Evolutionary conservation across 768 basidiomycete species (phyloP).

Genomic region (Mycena chlorophos): DNA sequence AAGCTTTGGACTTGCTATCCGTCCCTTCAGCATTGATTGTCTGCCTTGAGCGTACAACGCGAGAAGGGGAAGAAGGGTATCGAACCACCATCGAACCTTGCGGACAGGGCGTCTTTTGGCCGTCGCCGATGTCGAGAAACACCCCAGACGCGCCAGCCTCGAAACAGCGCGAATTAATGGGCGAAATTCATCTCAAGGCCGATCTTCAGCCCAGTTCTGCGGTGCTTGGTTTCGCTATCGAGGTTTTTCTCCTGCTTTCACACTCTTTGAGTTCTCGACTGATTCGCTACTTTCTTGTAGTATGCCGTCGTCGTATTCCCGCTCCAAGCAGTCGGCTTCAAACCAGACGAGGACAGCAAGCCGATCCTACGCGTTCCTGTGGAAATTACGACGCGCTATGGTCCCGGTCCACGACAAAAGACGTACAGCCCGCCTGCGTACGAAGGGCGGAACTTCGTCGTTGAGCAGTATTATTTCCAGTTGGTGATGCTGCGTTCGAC

Average conservation of each 20-base stretch:
- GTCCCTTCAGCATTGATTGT: conserved; percentile 10
- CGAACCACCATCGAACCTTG: conserved; percentile 5
- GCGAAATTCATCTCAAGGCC: conserved; percentile 15
- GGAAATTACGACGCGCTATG: conserved; percentile 18
- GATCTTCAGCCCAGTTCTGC: conserved; percentile 13
- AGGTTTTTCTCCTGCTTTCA: conserved; percentile 7
- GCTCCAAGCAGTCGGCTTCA: conserved; percentile 18
- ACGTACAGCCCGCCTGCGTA: conserved; percentile 13
- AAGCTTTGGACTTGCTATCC: conserved; percentile 18
- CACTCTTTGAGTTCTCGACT: neutral
- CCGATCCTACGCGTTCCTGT: conserved; percentile 13
- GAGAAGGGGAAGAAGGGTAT: conserved; percentile 1
- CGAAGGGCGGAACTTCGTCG: conserved; percentile 2
- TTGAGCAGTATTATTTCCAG: conserved; percentile 19
- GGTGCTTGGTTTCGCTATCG: conserved; percentile 9
- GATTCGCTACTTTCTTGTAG: neutral
- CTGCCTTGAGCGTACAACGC: conserved; percentile 13
- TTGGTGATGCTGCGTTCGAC: conserved; percentile 7
- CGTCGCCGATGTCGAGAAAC: conserved; percentile 14
- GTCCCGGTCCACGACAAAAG: conserved; percentile 13
- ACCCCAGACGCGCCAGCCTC: conserved; percentile 1
- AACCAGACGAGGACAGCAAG: conserved; percentile 5
- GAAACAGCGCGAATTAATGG: conserved; percentile 15
- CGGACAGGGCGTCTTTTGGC: conserved; percentile 20
- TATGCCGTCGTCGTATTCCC: conserved; percentile 20